Evolutionary conservation across 495 filamentous ascomycete genomes (phyloP).

Genomic region (Xylaria cubensis): DNA sequence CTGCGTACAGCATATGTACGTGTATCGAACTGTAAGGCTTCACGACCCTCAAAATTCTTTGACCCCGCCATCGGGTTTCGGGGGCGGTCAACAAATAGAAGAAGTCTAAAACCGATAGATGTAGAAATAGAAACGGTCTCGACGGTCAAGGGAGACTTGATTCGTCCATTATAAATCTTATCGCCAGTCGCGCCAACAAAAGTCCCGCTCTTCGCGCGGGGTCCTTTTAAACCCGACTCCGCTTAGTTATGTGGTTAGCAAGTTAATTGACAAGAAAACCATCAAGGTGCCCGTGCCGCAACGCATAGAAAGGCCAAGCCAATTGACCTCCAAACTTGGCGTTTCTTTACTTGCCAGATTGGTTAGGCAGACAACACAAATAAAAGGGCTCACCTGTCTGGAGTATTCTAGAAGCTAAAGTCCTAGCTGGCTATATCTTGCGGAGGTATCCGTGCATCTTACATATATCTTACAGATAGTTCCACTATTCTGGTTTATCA

Average conservation of each 20-base stretch:
- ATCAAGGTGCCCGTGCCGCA: background rate
- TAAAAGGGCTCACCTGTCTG: background rate
- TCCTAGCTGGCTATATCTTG: background rate
- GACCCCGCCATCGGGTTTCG: background rate
- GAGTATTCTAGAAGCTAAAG: background rate
- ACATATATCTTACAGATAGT: background rate
- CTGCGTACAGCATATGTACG: background rate
- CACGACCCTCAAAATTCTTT: background rate
- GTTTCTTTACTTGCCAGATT: no score
- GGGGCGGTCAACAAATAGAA: background rate
- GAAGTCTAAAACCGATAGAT: background rate
- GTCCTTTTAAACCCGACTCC: background rate
- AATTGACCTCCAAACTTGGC: background rate
- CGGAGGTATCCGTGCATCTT: background rate
- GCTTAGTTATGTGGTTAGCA: background rate
- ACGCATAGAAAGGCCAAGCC: background rate
- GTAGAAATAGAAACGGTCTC: background rate
- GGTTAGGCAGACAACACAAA: background rate
- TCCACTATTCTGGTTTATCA: background rate
- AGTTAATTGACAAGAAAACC: background rate
- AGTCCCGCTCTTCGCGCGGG: slow-evolving; percentile 8
- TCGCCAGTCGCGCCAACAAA: background rate
- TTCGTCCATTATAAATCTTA: background rate
- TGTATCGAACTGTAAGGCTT: background rate
- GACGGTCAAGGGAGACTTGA: background rate